These are phyloP conservation scores for Aspergillus intermedius DNA, from an alignment of 2,329 filamentous ascomycete species.

Conservation along the genomic window DNA sequence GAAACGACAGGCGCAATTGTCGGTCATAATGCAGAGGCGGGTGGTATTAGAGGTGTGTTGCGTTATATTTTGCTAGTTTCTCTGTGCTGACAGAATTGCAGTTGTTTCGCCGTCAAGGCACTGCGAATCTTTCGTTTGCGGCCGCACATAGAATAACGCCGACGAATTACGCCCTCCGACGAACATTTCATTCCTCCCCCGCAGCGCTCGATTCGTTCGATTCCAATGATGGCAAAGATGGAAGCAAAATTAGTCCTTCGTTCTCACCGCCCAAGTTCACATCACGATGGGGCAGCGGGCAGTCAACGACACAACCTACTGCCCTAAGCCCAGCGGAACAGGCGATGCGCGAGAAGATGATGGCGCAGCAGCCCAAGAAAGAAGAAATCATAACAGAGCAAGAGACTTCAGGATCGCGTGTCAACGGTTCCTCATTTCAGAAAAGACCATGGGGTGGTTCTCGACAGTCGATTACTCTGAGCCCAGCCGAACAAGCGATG, in stretches of 20 bases:
- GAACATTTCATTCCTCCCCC: slow-evolving; percentile 29
- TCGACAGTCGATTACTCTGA: slow-evolving; percentile 20
- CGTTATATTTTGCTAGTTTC: neutral
- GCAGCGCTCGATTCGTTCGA: slow-evolving; percentile 22
- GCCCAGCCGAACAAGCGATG: slow-evolving; percentile 25
- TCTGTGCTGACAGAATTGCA: slow-evolving; percentile 7
- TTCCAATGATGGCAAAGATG: slow-evolving; percentile 14
- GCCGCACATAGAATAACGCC: slow-evolving; percentile 19
- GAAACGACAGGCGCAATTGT: slow-evolving; percentile 6
- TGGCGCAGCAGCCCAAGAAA: neutral
- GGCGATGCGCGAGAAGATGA: neutral
- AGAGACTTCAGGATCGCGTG: neutral
- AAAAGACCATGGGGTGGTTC: slow-evolving; percentile 4
- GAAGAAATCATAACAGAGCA: neutral
- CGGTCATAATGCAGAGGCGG: slow-evolving; percentile 29
- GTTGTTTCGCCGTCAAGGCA: slow-evolving; percentile 33
- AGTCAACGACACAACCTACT: neutral
- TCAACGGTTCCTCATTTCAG: slow-evolving; percentile 9
- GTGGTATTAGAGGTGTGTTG: slow-evolving; percentile 25
- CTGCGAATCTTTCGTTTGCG: slow-evolving; percentile 32
- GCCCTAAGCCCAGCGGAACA: neutral
- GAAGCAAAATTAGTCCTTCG: slow-evolving; percentile 7
- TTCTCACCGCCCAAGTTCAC: slow-evolving; percentile 23
- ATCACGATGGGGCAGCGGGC: slow-evolving; percentile 14
- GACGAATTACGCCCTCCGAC: slow-evolving; percentile 17